Evolutionary conservation across 768 basidiomycete species (phyloP).

Genomic region (Artomyces pyxidatus): DNA sequence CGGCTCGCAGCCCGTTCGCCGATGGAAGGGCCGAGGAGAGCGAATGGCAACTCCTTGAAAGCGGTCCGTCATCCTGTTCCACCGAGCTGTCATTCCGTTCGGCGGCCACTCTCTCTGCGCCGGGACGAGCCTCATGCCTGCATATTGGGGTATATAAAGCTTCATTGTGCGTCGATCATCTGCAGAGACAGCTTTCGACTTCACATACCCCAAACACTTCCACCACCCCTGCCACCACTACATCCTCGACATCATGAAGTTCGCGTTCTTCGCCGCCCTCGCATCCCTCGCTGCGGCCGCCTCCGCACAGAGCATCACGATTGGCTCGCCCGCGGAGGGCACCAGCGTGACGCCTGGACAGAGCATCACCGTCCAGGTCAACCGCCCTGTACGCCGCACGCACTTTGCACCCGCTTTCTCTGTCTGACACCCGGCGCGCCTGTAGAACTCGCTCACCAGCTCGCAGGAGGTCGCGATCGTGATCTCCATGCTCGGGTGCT

Average conservation of each 20-base stretch:
- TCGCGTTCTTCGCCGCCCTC: constrained; percentile 12
- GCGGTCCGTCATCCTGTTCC: too few relatives aligned
- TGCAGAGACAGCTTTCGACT: too few relatives aligned
- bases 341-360: constrained; percentile 19
- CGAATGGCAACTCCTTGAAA: too few relatives aligned
- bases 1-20: too few relatives aligned
- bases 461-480: constrained; percentile 28
- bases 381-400: constrained; percentile 23
- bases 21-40: too few relatives aligned
- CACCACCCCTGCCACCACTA: neutral
- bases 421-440: neutral
- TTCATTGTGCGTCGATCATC: too few relatives aligned
- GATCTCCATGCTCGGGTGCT: constrained; percentile 24
- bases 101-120: too few relatives aligned
- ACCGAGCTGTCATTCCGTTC: too few relatives aligned
- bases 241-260: constrained; percentile 7
- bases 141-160: too few relatives aligned
- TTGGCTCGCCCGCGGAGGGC: constrained; percentile 22
- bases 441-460: constrained; percentile 23
- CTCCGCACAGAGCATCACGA: constrained; percentile 25
- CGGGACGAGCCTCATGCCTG: too few relatives aligned
- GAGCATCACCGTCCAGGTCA: constrained; percentile 27
- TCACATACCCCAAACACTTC: too few relatives aligned
- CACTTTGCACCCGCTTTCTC: neutral
- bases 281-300: constrained; percentile 16